Evolutionary conservation across 805 yeast species (phyloP), one percentile per base, ranked within the genome.

Genomic region (Barnettozyma sucrosica): DNA sequence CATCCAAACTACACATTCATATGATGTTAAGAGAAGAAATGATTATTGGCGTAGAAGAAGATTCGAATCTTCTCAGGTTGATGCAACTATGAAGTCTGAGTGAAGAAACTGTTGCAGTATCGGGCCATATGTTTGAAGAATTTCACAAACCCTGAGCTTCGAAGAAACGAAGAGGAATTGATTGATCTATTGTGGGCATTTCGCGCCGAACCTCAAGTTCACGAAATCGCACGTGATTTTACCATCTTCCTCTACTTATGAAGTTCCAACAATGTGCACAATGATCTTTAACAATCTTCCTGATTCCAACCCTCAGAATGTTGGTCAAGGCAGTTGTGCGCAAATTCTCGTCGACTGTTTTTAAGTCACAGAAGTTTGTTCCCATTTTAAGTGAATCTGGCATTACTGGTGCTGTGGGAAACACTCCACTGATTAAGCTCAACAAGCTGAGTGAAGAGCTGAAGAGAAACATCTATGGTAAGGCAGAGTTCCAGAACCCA

Each of bases 401-500:
- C 11, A 72, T 90, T 48, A 76, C 83, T 3, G 89, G 80, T 28
- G 95, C 97, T 2, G 84, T 89, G 48, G 97, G 97, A n/a, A 89
- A 89, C 66, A 90, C 97, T 4, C 97, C 97, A 23, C 69, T 90
- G 55, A 70, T 90, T 54, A 75, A 76, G 53, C 71, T 86, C 41
- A 76, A 78, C 55, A 67, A 66, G 32, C 66, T 86, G 21, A 77
- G 85, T 34, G 67, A 74, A 20, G 75, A 76, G 55, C 64, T 79
- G 3, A 87, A 88, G 5, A 72, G 90, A 56, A 83, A 86, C 56
- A 78, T 90, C 52, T 89, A 80, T 62, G 97, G 87, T 36, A 90
- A 90, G 64, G 96, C 95, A 6, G 97, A 89, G 66, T 85, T 81
- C 69, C 84, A 85, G 83, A 89, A 89, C 66, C 97, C 97, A 2